A percentile compares a stretch with the other conserved stretches of the same genome.
These are phyloP conservation scores for Rhododendron griersonianum DNA, from an alignment of 148 eudicot species.

Conservation along the genomic window DNA sequence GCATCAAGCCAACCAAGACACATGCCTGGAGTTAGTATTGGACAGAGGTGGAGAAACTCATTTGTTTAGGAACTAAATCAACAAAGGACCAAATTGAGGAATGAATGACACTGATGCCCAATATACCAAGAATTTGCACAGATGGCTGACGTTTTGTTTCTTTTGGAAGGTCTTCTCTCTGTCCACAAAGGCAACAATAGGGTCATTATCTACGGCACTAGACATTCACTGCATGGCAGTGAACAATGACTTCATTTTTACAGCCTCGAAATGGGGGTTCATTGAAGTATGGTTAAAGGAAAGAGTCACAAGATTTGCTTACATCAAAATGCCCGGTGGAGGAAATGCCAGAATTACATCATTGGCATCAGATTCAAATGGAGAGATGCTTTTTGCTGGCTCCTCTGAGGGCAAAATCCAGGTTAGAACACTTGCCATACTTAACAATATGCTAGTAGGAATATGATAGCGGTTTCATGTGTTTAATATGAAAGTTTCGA, in stretches of 20 bases:
- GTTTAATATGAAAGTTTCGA: background rate
- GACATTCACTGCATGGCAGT: slow-evolving; percentile 34
- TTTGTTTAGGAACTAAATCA: background rate
- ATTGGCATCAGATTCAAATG: slow-evolving; percentile 36
- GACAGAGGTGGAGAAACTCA: background rate
- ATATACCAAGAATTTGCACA: background rate
- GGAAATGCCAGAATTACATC: slow-evolving; percentile 30
- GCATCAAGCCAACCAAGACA: background rate
- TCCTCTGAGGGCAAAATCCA: slow-evolving; percentile 45
- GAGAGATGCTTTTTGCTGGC: slow-evolving; percentile 47
- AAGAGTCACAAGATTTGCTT: slow-evolving; percentile 34
- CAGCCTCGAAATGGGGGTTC: slow-evolving; percentile 36
- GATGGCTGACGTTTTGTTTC: slow-evolving; percentile 6
- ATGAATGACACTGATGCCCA: background rate
- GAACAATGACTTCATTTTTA: slow-evolving; percentile 43
- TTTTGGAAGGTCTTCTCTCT: slow-evolving; percentile 39
- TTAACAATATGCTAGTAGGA: background rate
- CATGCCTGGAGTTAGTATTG: background rate
- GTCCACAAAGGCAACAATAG: slow-evolving; percentile 38
- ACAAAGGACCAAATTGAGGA: background rate
- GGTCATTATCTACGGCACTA: slow-evolving; percentile 29
- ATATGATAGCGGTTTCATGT: background rate
- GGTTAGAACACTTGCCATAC: slow-evolving; percentile 18
- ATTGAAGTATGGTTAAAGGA: slow-evolving; percentile 52
- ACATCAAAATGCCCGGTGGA: slow-evolving; percentile 29